Evolutionary conservation across 2,329 filamentous ascomycete genomes (phyloP).

Genomic region (Calonectria leucothoes): DNA sequence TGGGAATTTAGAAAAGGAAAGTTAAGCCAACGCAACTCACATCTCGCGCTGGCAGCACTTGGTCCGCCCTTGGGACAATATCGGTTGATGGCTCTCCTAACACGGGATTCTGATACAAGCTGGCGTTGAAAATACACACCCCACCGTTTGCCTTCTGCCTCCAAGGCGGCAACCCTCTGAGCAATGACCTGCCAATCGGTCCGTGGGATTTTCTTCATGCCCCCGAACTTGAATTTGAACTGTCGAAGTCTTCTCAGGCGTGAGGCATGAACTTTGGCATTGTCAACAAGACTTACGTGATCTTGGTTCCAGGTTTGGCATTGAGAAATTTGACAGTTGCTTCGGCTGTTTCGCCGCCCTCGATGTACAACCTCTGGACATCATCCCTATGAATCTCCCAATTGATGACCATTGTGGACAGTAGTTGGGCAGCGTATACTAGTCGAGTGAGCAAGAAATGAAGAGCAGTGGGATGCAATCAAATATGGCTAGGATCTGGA

Average conservation of each 20-base stretch:
- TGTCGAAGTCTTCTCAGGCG: background rate
- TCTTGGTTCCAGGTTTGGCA: background rate
- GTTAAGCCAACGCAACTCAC: background rate
- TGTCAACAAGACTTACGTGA: background rate
- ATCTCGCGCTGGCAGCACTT: background rate
- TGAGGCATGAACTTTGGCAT: background rate
- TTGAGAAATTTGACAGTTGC: background rate
- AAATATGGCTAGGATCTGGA: accelerated
- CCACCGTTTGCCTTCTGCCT: background rate
- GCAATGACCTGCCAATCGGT: background rate
- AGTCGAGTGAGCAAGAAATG: background rate
- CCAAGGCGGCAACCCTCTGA: background rate
- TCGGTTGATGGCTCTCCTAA: background rate
- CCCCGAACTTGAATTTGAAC: background rate
- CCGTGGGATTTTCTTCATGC: background rate
- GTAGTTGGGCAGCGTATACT: background rate
- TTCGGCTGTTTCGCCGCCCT: background rate
- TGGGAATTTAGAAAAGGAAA: background rate
- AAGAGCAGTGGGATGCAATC: background rate
- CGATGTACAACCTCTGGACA: background rate
- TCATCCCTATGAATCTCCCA: background rate
- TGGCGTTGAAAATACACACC: background rate
- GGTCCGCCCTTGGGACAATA: background rate
- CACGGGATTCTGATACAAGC: background rate
- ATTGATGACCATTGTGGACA: background rate